Percentiles rank a stretch among this genome's conserved stretches.
Evolutionary conservation across 176 grass and related monocot species (phyloP).

Genomic region (Oropetium thomaeum): DNA sequence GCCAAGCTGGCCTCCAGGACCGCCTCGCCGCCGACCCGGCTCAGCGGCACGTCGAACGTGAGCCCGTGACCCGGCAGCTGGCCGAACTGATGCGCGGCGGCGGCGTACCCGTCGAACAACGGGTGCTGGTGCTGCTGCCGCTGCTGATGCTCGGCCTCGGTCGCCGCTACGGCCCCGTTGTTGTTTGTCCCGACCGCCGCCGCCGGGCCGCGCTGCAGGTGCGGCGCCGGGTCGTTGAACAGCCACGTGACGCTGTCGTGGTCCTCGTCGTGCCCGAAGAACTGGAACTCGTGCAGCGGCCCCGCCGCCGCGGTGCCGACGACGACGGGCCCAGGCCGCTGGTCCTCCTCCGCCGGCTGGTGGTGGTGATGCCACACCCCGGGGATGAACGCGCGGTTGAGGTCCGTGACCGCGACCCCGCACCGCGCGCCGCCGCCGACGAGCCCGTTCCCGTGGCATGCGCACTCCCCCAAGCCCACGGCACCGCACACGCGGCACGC

Average conservation of each 20-base stretch:
- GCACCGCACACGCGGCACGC: conserved; percentile 40
- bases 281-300: conserved; percentile 68
- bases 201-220: conserved; percentile 43
- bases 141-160: not conserved
- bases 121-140: conserved; percentile 34
- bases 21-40: conserved; percentile 21
- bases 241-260: conserved; percentile 63
- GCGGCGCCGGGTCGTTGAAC: conserved; percentile 45
- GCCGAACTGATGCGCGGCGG: conserved; percentile 37
- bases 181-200: conserved; percentile 63
- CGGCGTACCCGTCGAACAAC: conserved; percentile 47
- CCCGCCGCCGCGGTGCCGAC: conserved; percentile 7
- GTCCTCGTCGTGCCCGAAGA: conserved; percentile 70
- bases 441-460: conserved; percentile 13
- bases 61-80: conserved; percentile 41
- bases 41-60: conserved; percentile 48
- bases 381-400: conserved; percentile 42
- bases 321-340: not conserved
- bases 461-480: conserved; percentile 28
- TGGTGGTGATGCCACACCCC: conserved; percentile 20
- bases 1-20: conserved; percentile 35
- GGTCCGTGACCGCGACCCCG: conserved; percentile 38
- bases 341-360: conserved; percentile 23
- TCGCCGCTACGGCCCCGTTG: not conserved
- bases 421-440: conserved; percentile 22